Evolutionary conservation across 2,329 filamentous ascomycete species (phyloP), one percentile per base, ranked within the genome.

Genomic region (Monosporascus sp.): DNA sequence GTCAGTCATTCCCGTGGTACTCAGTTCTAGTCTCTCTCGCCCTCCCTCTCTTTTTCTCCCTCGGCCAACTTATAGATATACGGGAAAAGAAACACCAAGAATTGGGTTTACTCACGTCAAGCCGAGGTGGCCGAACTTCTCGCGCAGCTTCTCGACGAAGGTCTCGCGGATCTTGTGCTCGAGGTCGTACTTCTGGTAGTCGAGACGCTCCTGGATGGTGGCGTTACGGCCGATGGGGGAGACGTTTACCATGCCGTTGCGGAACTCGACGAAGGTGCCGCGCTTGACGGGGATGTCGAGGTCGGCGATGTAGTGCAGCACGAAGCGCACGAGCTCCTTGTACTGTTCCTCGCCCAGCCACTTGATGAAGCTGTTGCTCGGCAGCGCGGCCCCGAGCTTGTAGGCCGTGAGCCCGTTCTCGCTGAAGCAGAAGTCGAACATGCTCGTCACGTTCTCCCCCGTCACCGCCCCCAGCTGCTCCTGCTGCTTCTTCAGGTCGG

Each of bases 371-470:
- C 83, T 90, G 73, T 87, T 88, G 65, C 84, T 85, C 1, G 86
- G 78, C 53, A 97, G 83, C 52, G 82, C 79, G 69, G 85, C 73
- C 64, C 93, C 94, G 66, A 92, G 75, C 67, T 91, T 90, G 80
- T 82, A 96, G 44, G 93, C 94, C 2, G 89, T 95, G 62, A 99
- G 83, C 11, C 94, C 94, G 75, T 99, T 99, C 78, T 99, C 94
- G 54, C 91, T 79, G 77, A 99, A 99, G 82, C 88, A 94, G 77
- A 90, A 99, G 79, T 99, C 94, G 78, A 99, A 99, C 65, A 97
- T 85, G 57, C 83, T 78, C 50, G 85, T 91, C 56, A 97, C 93
- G 62, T 87, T 80, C 43, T 46, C 43, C 22, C 27, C 74, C 71
- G 53, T 80, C 75, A 25, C 81, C 70, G 83, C 80, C 69, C 91